Percentiles rank a stretch among this genome's conserved stretches.
Conservation (phyloP, 352 stramenopile species). For the Phytophthora megakarya region DNA sequence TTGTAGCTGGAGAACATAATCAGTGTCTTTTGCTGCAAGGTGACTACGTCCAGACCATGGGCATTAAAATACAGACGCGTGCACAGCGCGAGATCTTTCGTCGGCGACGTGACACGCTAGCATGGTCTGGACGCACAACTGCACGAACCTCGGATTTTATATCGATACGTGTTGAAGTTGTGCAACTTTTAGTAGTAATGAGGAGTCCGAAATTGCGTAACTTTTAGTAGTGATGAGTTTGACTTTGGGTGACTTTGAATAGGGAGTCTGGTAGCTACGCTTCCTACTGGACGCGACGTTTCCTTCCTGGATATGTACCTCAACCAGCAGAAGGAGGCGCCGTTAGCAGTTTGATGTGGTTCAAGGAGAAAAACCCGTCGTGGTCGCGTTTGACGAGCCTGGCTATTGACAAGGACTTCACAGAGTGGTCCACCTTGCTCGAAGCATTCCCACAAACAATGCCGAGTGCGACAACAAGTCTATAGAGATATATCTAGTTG, state of each 20-base stretch:
- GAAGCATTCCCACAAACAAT: slow-evolving; percentile 8
- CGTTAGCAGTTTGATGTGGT: slow-evolving; percentile 1
- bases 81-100: background rate
- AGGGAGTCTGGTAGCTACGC: background rate
- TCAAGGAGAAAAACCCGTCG: background rate
- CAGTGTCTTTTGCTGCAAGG: background rate
- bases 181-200: background rate
- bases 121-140: slow-evolving; percentile 4
- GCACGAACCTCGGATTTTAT: slow-evolving; percentile 8
- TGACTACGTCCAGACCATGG: background rate
- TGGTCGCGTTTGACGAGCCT: background rate
- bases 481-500: background rate
- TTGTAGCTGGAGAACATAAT: background rate
- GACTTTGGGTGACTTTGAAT: background rate
- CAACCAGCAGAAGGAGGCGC: background rate
- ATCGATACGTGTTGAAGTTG: background rate
- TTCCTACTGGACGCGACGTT: background rate
- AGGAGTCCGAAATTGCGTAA: background rate
- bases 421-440: background rate
- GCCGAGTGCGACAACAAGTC: background rate
- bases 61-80: background rate
- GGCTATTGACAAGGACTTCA: slow-evolving; percentile 3
- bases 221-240: background rate
- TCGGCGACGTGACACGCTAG: background rate
- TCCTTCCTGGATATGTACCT: slow-evolving; percentile 2